Base-by-base conservation (phyloP, 2,329 filamentous ascomycete genomes). In the Diaporthe caulivora region DNA sequence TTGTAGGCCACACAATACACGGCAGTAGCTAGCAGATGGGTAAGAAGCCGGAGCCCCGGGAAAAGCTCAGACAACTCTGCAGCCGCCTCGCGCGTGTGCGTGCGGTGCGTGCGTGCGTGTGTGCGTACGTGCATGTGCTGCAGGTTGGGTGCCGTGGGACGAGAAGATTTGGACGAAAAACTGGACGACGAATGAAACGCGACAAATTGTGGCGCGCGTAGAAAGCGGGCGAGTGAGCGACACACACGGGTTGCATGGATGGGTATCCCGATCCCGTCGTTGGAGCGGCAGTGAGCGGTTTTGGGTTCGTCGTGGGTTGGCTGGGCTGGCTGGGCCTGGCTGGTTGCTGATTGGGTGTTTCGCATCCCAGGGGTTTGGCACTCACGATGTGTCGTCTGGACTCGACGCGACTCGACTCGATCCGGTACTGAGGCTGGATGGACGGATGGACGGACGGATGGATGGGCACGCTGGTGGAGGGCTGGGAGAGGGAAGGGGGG, bases 111-210 rank as follows among this genome's bases (percentile, higher is more conserved):
- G 55, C 57, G 37, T 40, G 31, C 18, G 9, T 37, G 54, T 10
- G 54, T 31, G 58, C 40, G 17, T 49, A 42, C 60, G 44, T 34
- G 58, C 40, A 18, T 47, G 58, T 26, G 58, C 26, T 62, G 37
- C 40, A 62, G 58, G 8, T n/a, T 65, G 44, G 18, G 44, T 49
- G 60, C 60, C 60, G 60, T 65, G 44, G 60, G 44, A 65, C 18
- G 29, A 37, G 44, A 21, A 4, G n/a, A 65, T n/a, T 65, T 24
- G 60, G 60, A 51, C 29, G 29, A 21, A 26, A 65, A 44, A 34
- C 60, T 65, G 60, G 60, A 65, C 44, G 44, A 51, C 60, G 11
- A 37, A 65, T 65, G 60, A 65, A 65, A 51, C 60, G 44, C 44
- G 60, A 65, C 60, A 51, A 31, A 24, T 49, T 49, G 26, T 47